These are phyloP conservation scores for Ascochyta rabiei DNA, from an alignment of 2,329 filamentous ascomycete species.

Conservation along the genomic window DNA sequence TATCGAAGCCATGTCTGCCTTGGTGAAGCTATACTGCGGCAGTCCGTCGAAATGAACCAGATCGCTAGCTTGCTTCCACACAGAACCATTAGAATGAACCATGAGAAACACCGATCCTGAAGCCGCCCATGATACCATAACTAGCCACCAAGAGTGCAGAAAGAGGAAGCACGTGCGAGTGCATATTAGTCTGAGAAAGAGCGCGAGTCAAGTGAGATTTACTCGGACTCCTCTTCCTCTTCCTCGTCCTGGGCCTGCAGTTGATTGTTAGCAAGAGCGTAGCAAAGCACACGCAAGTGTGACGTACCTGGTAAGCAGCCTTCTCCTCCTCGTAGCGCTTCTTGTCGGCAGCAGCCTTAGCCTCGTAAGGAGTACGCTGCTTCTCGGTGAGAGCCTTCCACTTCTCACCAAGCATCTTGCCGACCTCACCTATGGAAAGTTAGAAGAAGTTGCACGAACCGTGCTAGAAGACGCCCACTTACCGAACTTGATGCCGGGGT, in stretches of 20 bases:
- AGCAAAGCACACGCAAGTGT: background rate
- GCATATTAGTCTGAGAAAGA: constrained; percentile 17
- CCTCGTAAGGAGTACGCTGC: constrained; percentile 92
- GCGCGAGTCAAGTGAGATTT: constrained; percentile 21
- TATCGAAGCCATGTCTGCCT: constrained; percentile 26
- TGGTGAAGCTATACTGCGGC: constrained; percentile 36
- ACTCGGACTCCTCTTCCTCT: constrained; percentile 52
- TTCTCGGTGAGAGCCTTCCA: constrained; percentile 97
- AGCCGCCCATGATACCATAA: constrained; percentile 33
- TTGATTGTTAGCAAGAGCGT: constrained; percentile 18
- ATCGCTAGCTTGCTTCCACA: constrained; percentile 34
- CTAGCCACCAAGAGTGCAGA: constrained; percentile 24
- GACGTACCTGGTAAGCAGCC: constrained; percentile 65
- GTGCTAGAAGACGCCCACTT: constrained; percentile 43
- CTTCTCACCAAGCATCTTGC: constrained; percentile 96
- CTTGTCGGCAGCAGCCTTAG: constrained; percentile 96
- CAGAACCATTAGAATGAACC: constrained; percentile 34
- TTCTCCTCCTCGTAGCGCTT: constrained; percentile 99
- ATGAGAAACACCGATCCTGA: constrained; percentile 33
- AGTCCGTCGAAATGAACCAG: constrained; percentile 30
- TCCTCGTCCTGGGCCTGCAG: constrained; percentile 34
- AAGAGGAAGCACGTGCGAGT: constrained; percentile 19
- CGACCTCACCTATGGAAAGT: constrained; percentile 77
- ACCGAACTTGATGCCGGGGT: constrained; percentile 97
- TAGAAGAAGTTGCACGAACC: constrained; percentile 16